Base-by-base conservation (phyloP, 1,284 basidiomycete genomes). In the Puccinia coronata region DNA sequence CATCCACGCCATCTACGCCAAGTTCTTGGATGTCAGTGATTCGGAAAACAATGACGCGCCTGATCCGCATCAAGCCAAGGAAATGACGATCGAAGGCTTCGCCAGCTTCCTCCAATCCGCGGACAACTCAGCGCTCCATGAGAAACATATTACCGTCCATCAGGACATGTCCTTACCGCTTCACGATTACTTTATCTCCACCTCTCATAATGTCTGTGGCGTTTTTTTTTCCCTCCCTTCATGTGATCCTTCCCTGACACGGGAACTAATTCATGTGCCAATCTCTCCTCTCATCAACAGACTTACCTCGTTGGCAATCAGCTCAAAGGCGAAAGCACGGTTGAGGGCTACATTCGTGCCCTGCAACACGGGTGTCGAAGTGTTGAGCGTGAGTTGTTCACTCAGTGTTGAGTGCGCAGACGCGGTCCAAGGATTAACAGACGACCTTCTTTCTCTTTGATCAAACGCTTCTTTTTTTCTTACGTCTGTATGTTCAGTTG, bases 241-340 rank as follows among this genome's bases (percentile, higher is more conserved):
- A 57, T 25, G 23, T 61, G 25, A 61, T 28, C 3, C 57, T 47
- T 61, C 25, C 11, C 20, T 41, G 12, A 8, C 1, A 43, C 63
- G 36, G 18, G 6, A 16, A 25, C 6, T 36, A n/a, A 47, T 14
- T n/a, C 53, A n/a, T 41, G 4, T 39, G 34, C 59, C 59, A 39
- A 39, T 63, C 43, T 47, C 6, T 8, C 43, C 6, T 8, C 43
- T 59, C 12, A 34, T 49, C 31, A 2, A 31, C 55, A 85, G 85
- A 99, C 97, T 0, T 99, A 99, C 84, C 91, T 99, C 5, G 92
- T 98, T 16, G 96, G 96, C 0, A 91, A 95, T 83, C 97, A 99
- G 85, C 91, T 97, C 81, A 91, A 96, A 12, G 96, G 97, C 2
- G 92, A 92, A 77, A 95, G 93, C 82, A 98, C 96, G 0, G 91